These are phyloP conservation scores for Nyssa sinensis DNA, from an alignment of 148 eudicot species.

Conservation along the genomic window DNA sequence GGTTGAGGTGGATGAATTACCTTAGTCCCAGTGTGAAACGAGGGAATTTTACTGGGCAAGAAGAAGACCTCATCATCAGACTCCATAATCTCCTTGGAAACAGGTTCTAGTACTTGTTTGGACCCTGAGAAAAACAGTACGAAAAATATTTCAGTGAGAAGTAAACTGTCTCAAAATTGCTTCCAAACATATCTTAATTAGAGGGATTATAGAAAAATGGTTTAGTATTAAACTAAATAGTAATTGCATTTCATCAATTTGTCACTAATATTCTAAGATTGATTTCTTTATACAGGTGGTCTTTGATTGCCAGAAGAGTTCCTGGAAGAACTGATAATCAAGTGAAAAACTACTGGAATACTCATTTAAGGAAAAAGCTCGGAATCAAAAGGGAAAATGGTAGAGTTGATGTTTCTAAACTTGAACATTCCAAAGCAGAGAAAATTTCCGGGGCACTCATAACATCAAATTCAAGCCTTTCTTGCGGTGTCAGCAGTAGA, in stretches of 20 bases:
- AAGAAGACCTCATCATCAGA: not conserved
- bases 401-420: not conserved
- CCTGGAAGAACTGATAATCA: not conserved
- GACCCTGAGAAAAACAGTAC: no score
- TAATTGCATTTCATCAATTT: not conserved
- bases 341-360: constrained; percentile 1
- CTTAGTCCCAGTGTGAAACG: not conserved
- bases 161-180: no score
- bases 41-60: not conserved
- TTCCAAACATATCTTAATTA: no score
- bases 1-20: not conserved
- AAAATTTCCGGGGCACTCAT: not conserved
- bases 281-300: not conserved
- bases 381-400: not conserved
- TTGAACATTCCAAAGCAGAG: not conserved
- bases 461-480: not conserved
- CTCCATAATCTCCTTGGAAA: not conserved
- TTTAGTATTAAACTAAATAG: not conserved
- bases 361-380: not conserved
- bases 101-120: not conserved
- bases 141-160: not conserved
- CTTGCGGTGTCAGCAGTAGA: not conserved
- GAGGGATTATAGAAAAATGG: no score
- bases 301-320: not conserved
- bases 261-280: not conserved